Evolutionary conservation across 345 rosid species (phyloP).

Genomic region (Microthlaspi erraticum): DNA sequence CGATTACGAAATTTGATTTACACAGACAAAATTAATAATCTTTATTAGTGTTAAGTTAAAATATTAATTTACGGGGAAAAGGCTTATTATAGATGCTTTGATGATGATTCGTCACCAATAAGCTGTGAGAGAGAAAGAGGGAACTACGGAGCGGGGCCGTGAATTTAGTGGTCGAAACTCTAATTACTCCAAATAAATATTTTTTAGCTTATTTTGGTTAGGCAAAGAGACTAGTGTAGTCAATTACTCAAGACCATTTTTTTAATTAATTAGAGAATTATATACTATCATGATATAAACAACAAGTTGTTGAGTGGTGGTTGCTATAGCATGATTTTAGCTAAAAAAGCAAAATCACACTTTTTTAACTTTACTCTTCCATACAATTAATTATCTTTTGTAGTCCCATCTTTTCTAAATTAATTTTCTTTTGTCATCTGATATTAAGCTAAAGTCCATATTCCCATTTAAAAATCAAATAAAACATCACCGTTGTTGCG

Average conservation of each 20-base stretch:
- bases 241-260: conserved; percentile 26
- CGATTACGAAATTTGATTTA: conserved; percentile 13
- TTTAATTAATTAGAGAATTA: neutral
- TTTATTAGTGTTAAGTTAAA: neutral
- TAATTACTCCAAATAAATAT: neutral
- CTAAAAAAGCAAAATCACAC: conserved; percentile 15
- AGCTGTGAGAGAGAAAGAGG: conserved; percentile 18
- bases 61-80: neutral
- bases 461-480: no score
- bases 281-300: neutral
- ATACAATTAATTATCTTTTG: neutral
- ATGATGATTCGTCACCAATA: conserved; percentile 7
- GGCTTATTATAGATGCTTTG: conserved; percentile 26
- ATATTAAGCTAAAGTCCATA: neutral
- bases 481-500: no score
- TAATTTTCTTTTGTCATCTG: neutral
- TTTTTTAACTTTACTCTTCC: conserved; percentile 29
- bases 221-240: conserved; percentile 23
- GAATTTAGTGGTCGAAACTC: conserved; percentile 38
- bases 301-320: conserved; percentile 35
- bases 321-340: conserved; percentile 36
- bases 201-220: conserved; percentile 21
- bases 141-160: conserved; percentile 39
- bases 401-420: neutral
- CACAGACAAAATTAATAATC: neutral